Percentiles rank a stretch among this genome's conserved stretches.
Evolutionary conservation across 78 protist genomes (phyloP).

Genomic region (Cavenderia fasciculata): DNA sequence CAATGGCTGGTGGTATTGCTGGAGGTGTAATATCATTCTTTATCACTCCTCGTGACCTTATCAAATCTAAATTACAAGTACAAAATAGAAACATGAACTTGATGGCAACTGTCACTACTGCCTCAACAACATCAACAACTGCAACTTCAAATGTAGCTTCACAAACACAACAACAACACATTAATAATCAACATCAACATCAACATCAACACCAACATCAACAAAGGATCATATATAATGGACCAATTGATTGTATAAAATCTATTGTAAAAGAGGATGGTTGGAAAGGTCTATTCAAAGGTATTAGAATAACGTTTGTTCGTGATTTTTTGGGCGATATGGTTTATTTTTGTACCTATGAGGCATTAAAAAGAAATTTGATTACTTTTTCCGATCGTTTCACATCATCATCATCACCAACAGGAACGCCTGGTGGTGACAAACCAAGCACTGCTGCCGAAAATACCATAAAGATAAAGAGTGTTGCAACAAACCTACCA

Average conservation of each 20-base stretch:
- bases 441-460: no score
- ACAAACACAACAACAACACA: not conserved
- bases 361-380: slow-evolving; percentile 23
- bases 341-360: slow-evolving; percentile 42
- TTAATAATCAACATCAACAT: no score
- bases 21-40: slow-evolving; percentile 62
- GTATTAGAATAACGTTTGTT: slow-evolving; percentile 28
- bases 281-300: slow-evolving; percentile 25
- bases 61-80: slow-evolving; percentile 63
- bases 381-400: not conserved
- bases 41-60: slow-evolving; percentile 58
- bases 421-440: not conserved
- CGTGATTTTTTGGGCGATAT: slow-evolving; percentile 48
- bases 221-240: no score
- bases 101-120: not conserved
- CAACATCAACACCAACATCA: no score
- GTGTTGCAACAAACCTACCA: slow-evolving; percentile 5
- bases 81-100: slow-evolving; percentile 31
- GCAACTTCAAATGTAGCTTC: not conserved
- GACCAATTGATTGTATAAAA: slow-evolving; percentile 53
- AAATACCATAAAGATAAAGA: not conserved
- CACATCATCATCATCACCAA: no score
- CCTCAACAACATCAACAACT: no score
- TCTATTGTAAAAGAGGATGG: slow-evolving; percentile 13
- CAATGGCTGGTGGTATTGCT: slow-evolving; percentile 65